Evolutionary conservation across 108 stramenopile species (phyloP).

Genomic region (Stephanodiscus minutulus): DNA sequence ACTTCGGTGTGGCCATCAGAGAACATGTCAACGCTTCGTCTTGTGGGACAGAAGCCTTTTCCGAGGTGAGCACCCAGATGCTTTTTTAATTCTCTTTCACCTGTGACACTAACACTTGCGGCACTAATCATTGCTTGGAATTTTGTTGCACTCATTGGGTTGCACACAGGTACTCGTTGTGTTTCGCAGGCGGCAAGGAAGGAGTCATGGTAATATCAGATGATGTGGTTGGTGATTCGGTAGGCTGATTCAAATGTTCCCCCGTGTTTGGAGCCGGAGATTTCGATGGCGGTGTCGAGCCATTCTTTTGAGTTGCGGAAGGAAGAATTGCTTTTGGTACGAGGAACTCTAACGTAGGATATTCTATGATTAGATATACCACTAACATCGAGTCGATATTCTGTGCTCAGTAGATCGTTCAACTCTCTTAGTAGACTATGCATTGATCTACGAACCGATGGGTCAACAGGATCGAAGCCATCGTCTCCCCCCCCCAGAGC

Average conservation of each 20-base stretch:
- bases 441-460: no score
- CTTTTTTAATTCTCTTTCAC: background rate
- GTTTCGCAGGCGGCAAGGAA: background rate
- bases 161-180: background rate
- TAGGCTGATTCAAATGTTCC: background rate
- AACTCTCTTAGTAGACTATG: no score
- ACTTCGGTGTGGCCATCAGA: background rate
- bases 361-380: no score
- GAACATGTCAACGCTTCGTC: background rate
- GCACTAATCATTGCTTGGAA: background rate
- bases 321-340: no score
- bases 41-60: background rate
- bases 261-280: no score
- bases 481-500: no score
- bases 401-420: no score
- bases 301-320: no score
- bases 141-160: slow-evolving; percentile 1
- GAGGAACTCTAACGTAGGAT: no score
- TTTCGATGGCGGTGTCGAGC: no score
- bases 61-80: slow-evolving; percentile 3
- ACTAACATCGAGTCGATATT: no score
- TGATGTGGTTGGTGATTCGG: background rate
- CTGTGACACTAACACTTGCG: background rate
- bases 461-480: no score
- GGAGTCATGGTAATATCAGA: background rate